Conservation (phyloP, 768 basidiomycete genomes). For the Hericium coralloides region DNA sequence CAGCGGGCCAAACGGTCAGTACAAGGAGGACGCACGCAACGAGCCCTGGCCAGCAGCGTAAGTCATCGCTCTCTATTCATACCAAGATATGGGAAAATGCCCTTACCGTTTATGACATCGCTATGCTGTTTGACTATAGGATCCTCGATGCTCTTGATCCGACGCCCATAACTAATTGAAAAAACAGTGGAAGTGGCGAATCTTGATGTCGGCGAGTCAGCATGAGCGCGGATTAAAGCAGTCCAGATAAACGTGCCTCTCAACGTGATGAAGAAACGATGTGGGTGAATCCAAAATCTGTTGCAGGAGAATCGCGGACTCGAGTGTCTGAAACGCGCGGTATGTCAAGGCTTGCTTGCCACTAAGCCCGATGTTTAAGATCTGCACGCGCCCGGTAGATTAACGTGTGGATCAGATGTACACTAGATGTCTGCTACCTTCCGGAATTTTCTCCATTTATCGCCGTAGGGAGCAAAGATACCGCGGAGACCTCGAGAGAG, state of each 20-base stretch:
- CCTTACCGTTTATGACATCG: neutral
- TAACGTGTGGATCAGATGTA: neutral
- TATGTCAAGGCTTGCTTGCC: neutral
- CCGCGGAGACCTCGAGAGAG: conserved; percentile 7
- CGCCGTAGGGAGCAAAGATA: conserved; percentile 1
- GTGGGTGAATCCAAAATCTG: neutral
- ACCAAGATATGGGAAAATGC: neutral
- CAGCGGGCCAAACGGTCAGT: too few species aligned
- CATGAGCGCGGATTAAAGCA: neutral
- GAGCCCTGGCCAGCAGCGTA: too few species aligned
- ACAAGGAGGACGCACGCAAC: too few species aligned
- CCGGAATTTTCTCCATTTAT: conserved; percentile 6
- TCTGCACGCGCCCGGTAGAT: neutral
- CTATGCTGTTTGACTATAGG: neutral
- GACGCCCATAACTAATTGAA: neutral
- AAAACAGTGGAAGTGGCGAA: neutral
- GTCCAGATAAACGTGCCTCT: neutral
- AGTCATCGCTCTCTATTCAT: too few species aligned
- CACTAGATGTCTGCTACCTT: neutral
- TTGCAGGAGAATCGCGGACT: neutral
- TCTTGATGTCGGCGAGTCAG: neutral
- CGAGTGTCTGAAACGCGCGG: neutral
- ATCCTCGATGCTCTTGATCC: neutral
- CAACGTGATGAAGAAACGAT: neutral
- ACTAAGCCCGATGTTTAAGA: conserved; percentile 8